A percentile compares a stretch with the other conserved stretches of the same genome.
Evolutionary conservation across 1,284 basidiomycete genomes (phyloP).

Genomic region (Pseudozyma flocculosa): DNA sequence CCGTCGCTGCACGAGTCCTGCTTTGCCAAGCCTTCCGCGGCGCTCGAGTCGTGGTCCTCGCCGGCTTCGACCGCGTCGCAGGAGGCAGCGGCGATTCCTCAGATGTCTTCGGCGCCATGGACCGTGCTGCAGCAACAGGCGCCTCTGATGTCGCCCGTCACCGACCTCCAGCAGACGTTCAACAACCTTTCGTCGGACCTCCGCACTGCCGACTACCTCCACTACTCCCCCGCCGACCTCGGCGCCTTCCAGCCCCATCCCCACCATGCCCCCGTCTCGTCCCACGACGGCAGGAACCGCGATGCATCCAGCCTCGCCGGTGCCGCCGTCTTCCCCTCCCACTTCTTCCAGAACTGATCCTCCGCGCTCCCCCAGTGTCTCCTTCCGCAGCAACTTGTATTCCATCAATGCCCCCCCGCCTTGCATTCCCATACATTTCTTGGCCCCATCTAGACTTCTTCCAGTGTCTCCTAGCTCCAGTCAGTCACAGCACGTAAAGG

Average conservation of each 20-base stretch:
- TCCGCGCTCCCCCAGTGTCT: no score
- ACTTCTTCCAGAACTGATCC: background rate
- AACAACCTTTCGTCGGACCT: slow-evolving; percentile 1
- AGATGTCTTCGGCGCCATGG: no score
- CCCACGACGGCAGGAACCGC: no score
- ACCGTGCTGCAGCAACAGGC: background rate
- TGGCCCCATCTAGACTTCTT: background rate
- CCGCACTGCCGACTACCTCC: slow-evolving; percentile 5
- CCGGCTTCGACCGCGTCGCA: background rate
- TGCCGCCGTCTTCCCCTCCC: no score
- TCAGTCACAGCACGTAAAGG: no score
- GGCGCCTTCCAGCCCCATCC: background rate
- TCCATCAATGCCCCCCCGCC: no score
- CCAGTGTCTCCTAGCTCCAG: background rate
- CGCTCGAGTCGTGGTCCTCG: background rate
- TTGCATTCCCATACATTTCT: background rate
- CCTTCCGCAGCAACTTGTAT: no score
- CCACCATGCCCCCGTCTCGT: background rate
- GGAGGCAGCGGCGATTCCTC: no score
- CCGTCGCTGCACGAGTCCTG: slow-evolving; percentile 5
- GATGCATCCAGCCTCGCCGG: no score
- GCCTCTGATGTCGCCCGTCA: slow-evolving; percentile 17
- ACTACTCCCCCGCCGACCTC: slow-evolving; percentile 9
- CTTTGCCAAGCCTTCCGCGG: slow-evolving; percentile 2
- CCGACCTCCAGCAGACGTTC: slow-evolving; percentile 17